Conservation (phyloP, 2,329 filamentous ascomycete genomes). For the Cercospora citrullina region DNA sequence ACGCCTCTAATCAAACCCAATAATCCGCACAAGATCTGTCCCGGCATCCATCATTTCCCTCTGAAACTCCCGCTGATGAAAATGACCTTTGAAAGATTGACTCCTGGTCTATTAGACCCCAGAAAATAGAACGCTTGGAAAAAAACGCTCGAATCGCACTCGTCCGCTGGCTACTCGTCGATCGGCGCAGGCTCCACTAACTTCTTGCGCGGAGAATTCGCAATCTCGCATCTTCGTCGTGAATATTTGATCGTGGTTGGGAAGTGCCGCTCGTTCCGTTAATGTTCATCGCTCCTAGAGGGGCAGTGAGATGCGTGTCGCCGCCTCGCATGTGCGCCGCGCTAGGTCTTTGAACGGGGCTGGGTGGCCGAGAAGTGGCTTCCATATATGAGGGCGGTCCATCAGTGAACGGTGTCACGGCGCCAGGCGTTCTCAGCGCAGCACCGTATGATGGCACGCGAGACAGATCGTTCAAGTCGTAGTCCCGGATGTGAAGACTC, state of each 20-base stretch:
- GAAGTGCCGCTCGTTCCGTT: not conserved
- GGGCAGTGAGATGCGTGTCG: constrained; percentile 21
- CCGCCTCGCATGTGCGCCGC: constrained; percentile 33
- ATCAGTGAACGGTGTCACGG: constrained; percentile 44
- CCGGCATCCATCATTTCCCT: not conserved
- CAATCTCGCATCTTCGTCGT: constrained; percentile 26
- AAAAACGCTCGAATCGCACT: not conserved
- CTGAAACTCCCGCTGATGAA: not conserved
- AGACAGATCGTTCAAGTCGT: constrained; percentile 50
- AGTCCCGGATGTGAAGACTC: constrained; percentile 34
- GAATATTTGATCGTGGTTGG: constrained; percentile 4
- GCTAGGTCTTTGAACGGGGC: constrained; percentile 31
- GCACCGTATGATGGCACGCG: constrained; percentile 55
- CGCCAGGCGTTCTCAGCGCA: constrained; percentile 48
- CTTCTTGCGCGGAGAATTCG: constrained; percentile 31
- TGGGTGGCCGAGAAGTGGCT: constrained; percentile 42
- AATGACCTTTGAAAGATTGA: not conserved
- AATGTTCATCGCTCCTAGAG: constrained; percentile 19
- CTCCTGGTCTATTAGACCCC: not conserved
- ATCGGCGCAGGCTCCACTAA: constrained; percentile 19
- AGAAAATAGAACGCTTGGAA: not conserved
- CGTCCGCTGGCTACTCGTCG: not conserved
- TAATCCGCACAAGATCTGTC: not conserved
- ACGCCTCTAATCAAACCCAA: not conserved
- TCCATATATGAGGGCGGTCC: constrained; percentile 49